A percentile compares a stretch with the other conserved stretches of the same genome.
Conservation (phyloP, 768 basidiomycete species). For the Leccinum subgranulosum region DNA sequence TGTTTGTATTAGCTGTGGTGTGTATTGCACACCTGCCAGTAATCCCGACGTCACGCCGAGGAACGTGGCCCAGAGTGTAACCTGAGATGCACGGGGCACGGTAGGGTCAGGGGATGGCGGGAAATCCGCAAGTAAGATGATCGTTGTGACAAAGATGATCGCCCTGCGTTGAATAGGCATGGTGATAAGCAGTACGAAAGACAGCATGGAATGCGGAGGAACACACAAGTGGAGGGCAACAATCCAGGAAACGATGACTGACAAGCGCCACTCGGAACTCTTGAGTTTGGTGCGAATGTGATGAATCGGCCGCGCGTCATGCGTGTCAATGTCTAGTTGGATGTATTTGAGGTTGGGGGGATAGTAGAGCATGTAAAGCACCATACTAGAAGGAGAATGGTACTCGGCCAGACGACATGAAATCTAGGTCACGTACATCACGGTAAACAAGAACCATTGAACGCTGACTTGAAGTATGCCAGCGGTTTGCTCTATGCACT, state of each 20-base stretch:
- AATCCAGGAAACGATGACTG: conserved; percentile 70
- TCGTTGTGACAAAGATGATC: conserved; percentile 56
- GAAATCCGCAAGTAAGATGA: conserved; percentile 54
- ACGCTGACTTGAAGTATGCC: conserved; percentile 79
- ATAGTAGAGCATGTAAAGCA: conserved; percentile 91
- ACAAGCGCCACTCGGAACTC: conserved; percentile 75
- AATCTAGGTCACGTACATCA: conserved; percentile 59
- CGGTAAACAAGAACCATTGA: conserved; percentile 81
- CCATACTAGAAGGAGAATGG: conserved; percentile 48
- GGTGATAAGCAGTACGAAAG: background rate
- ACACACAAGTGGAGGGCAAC: conserved; percentile 72
- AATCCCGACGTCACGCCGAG: conserved; percentile 79
- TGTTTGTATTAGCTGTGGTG: conserved; percentile 82
- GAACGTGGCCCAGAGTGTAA: conserved; percentile 74
- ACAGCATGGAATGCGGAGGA: background rate
- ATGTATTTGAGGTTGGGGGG: conserved; percentile 78
- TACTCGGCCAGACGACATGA: background rate
- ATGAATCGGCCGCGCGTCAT: conserved; percentile 40
- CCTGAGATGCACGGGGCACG: conserved; percentile 36
- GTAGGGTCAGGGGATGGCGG: conserved; percentile 35
- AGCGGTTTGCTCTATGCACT: conserved; percentile 75
- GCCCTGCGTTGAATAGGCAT: background rate
- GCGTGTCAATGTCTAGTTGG: conserved; percentile 38
- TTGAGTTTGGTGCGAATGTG: conserved; percentile 47
- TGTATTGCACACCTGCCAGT: conserved; percentile 82